These are phyloP conservation scores for Pythium scleroteichum DNA, from an alignment of 352 stramenopile species.

Conservation along the genomic window DNA sequence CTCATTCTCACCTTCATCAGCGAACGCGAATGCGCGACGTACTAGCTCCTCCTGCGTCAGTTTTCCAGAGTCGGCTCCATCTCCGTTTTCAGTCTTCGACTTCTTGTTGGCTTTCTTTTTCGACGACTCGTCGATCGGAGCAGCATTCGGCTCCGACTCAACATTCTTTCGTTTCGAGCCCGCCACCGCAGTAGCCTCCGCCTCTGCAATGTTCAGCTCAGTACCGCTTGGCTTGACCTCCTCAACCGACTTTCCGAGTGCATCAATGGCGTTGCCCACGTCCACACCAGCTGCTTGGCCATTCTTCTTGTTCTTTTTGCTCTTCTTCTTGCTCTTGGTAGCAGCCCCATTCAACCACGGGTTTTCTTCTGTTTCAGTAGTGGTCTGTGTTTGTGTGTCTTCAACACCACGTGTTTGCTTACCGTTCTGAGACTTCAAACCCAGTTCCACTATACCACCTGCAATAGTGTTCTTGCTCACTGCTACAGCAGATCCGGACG, in stretches of 20 bases:
- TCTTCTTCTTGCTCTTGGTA: slow-evolving; percentile 67
- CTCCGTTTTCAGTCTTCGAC: slow-evolving; percentile 30
- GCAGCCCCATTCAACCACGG: slow-evolving; percentile 56
- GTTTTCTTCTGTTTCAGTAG: slow-evolving; percentile 53
- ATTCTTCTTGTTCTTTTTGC: slow-evolving; percentile 50
- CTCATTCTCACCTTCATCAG: slow-evolving; percentile 90
- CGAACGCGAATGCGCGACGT: slow-evolving; percentile 93
- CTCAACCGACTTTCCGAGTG: slow-evolving; percentile 50
- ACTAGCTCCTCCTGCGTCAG: slow-evolving; percentile 94
- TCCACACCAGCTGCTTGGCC: slow-evolving; percentile 33
- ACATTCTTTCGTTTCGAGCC: slow-evolving; percentile 51
- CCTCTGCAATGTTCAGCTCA: slow-evolving; percentile 26
- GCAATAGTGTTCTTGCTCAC: slow-evolving; percentile 25
- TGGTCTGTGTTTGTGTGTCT: neutral
- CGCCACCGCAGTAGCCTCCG: slow-evolving; percentile 17
- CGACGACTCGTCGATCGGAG: slow-evolving; percentile 16
- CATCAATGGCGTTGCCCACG: slow-evolving; percentile 62
- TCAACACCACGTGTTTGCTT: slow-evolving; percentile 24
- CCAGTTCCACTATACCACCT: slow-evolving; percentile 36
- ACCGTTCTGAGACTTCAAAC: slow-evolving; percentile 25
- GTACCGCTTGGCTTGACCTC: slow-evolving; percentile 7
- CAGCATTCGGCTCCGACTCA: slow-evolving; percentile 12
- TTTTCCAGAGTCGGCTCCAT: slow-evolving; percentile 22
- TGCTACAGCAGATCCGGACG: slow-evolving; percentile 26
- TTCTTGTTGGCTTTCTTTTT: slow-evolving; percentile 47